A percentile compares a stretch with the other conserved stretches of the same genome.
Conservation (phyloP, 345 rosid species). For the Rhizophora apiculata region DNA sequence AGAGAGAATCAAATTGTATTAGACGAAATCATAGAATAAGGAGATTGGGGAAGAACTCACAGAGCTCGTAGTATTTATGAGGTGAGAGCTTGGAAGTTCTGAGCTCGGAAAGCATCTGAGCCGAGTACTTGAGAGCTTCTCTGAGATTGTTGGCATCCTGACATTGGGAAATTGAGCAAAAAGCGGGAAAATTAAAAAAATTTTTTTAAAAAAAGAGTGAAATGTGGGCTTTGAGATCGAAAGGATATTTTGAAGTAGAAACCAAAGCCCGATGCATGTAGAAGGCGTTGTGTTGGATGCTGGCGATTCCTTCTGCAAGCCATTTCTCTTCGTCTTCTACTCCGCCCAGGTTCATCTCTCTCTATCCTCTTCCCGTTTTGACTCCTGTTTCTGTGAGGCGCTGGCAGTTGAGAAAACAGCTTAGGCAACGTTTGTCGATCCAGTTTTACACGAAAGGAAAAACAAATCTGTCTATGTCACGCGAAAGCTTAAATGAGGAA, state of each 20-base stretch:
- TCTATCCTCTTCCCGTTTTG: neutral
- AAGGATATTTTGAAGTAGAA: neutral
- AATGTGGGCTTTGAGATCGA: neutral
- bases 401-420: neutral
- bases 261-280: slow-evolving; percentile 36
- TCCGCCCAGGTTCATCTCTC: slow-evolving; percentile 20
- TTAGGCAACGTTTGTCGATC: too few relatives aligned
- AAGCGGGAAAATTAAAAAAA: neutral
- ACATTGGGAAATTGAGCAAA: neutral
- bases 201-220: neutral
- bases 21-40: neutral
- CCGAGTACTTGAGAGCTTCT: slow-evolving; percentile 30
- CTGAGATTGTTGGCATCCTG: slow-evolving; percentile 33
- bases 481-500: too few relatives aligned
- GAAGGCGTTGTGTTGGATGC: slow-evolving; percentile 33
- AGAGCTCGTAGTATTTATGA: slow-evolving; percentile 33
- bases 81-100: slow-evolving; percentile 33
- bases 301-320: slow-evolving; percentile 34
- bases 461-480: too few relatives aligned
- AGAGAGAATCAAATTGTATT: neutral
- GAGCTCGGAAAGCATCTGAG: slow-evolving; percentile 34
- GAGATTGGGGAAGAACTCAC: neutral
- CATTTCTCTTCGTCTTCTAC: slow-evolving; percentile 35
- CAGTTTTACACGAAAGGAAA: too few relatives aligned
- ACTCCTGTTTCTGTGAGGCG: neutral